phyloP scores from a whole-genome alignment of 169 alveolate species.

The Plasmodium blacklocki region DNA sequence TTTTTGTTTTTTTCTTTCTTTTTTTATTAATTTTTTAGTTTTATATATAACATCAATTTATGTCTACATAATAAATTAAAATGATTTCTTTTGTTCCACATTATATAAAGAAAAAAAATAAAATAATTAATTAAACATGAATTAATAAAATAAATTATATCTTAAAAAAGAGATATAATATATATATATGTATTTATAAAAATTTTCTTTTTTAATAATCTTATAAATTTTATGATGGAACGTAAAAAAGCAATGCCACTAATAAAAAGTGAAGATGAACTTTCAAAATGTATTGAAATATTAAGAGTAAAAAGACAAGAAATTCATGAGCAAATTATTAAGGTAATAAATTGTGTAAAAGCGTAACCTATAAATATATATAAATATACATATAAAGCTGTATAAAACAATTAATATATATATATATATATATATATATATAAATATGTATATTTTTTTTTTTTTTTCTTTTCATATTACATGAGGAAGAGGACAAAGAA shows the following conservation, averaged over 20 bases:
- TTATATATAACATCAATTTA: too few species aligned
- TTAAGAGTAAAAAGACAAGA: constrained; percentile 90
- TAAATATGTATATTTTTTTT: neutral
- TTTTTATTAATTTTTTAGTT: neutral
- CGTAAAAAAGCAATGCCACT: constrained; percentile 57
- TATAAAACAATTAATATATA: too few species aligned
- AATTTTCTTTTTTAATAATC: constrained; percentile 9
- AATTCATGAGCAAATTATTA: constrained; percentile 80
- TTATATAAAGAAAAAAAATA: too few species aligned
- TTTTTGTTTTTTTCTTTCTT: neutral
- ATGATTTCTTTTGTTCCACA: too few species aligned
- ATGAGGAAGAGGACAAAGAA: constrained; percentile 88
- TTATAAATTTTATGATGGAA: constrained; percentile 9
- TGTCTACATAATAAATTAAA: too few species aligned
- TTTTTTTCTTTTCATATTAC: constrained; percentile 71
- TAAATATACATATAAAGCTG: neutral
- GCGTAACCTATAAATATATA: neutral
- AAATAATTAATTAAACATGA: too few species aligned
- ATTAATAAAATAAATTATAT: neutral
- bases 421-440: too few species aligned
- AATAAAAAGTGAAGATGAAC: constrained; percentile 85
- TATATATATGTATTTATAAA: neutral
- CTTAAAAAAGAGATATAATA: neutral
- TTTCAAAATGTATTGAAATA: constrained; percentile 89
- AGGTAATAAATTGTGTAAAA: constrained; percentile 33